These are phyloP conservation scores for Austroboletus olivaceoglutinosus DNA, from an alignment of 1,284 basidiomycete species.

Conservation along the genomic window DNA sequence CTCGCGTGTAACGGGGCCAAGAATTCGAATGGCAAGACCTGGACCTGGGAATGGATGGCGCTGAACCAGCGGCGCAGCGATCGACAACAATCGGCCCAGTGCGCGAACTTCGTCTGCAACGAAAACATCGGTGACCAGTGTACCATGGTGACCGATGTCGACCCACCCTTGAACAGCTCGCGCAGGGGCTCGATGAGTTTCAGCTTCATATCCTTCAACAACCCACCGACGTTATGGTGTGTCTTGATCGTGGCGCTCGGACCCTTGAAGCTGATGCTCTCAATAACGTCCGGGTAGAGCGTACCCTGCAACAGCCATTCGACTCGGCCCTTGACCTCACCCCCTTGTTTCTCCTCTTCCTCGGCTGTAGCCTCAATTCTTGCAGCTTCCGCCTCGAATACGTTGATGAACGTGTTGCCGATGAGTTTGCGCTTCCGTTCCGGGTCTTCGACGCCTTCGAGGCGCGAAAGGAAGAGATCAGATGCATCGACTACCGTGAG, in stretches of 20 bases:
- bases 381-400: conserved; percentile 92
- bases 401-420: conserved; percentile 98
- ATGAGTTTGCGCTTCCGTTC: conserved; percentile 98
- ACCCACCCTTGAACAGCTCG: conserved; percentile 94
- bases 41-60: conserved; percentile 99
- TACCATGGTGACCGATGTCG: not conserved
- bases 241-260: conserved; percentile 99
- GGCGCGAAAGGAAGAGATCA: conserved; percentile 86
- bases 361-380: conserved; percentile 88
- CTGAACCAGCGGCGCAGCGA: conserved; percentile 91
- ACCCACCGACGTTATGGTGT: conserved; percentile 97
- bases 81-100: conserved; percentile 86
- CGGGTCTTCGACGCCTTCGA: conserved; percentile 92
- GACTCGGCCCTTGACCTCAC: conserved; percentile 82
- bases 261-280: conserved; percentile 99
- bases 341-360: conserved; percentile 65
- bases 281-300: conserved; percentile 98
- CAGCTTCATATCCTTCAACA: conserved; percentile 97
- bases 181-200: conserved; percentile 98
- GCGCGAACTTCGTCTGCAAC: conserved; percentile 89
- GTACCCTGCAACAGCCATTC: conserved; percentile 98
- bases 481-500: conserved; percentile 96
- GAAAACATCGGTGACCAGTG: not conserved
- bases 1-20: conserved; percentile 90
- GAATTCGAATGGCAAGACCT: conserved; percentile 97